A percentile compares a stretch with the other conserved stretches of the same genome.
Evolutionary conservation across 176 grass and related monocot genomes (phyloP).

Genomic region (Leersia perrieri): DNA sequence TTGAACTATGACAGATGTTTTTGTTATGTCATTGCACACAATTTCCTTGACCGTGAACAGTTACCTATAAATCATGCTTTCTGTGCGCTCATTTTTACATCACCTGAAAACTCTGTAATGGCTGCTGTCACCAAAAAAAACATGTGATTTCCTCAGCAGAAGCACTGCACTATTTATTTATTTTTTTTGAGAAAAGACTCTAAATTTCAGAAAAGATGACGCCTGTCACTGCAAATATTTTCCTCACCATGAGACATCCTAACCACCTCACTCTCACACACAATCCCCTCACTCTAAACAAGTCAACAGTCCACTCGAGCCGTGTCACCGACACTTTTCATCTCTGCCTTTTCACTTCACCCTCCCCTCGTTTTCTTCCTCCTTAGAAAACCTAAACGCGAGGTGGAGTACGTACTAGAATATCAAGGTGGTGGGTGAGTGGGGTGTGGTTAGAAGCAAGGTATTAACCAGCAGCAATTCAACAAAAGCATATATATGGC

Average conservation of each 20-base stretch:
- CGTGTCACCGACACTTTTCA: conserved; percentile 32
- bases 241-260: conserved; percentile 6
- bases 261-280: not conserved
- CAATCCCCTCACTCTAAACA: not conserved
- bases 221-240: not conserved
- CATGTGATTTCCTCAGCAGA: not conserved
- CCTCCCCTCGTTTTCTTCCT: not conserved
- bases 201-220: not conserved
- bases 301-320: conserved; percentile 15
- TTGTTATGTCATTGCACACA: no score
- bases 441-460: conserved; percentile 42
- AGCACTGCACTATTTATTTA: not conserved
- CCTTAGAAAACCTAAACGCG: not conserved
- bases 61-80: not conserved
- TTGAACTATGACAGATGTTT: not conserved
- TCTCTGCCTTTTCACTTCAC: not conserved
- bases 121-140: no score
- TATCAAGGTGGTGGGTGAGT: conserved; percentile 13
- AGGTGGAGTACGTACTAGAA: no score
- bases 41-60: no score
- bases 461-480: not conserved
- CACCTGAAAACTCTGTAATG: not conserved
- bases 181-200: not conserved
- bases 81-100: not conserved
- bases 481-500: not conserved